Conservation (phyloP, 805 yeast genomes). For the Zygoascus flipseniorum region DNA sequence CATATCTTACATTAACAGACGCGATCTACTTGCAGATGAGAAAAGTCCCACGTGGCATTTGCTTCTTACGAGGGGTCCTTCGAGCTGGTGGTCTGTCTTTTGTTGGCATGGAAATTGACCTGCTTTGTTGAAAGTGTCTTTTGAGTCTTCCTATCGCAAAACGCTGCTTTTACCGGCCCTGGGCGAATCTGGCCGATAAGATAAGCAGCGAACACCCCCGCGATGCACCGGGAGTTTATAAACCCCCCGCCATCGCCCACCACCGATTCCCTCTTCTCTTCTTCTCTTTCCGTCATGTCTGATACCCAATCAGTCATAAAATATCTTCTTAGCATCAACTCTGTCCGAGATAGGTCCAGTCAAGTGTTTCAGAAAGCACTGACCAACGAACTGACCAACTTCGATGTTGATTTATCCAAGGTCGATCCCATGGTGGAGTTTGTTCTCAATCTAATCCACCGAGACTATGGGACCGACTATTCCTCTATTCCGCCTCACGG, state of each 20-base stretch:
- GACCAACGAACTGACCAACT: slow-evolving; percentile 31
- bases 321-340: slow-evolving; percentile 41
- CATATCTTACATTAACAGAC: no score
- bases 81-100: no score
- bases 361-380: slow-evolving; percentile 37
- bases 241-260: neutral
- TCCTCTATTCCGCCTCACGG: slow-evolving; percentile 55
- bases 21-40: no score
- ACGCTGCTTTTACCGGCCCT: neutral
- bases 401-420: slow-evolving; percentile 38
- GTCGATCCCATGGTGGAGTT: slow-evolving; percentile 38
- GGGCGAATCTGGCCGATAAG: neutral
- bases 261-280: neutral
- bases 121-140: no score
- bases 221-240: neutral
- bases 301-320: slow-evolving; percentile 5
- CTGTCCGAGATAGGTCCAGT: slow-evolving; percentile 46
- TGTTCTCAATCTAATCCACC: slow-evolving; percentile 37
- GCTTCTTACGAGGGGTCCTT: no score
- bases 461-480: slow-evolving; percentile 39
- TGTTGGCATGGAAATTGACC: no score
- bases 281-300: neutral
- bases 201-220: neutral
- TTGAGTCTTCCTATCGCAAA: no score
- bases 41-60: no score